Base-by-base conservation (phyloP, 176 grass and related monocot genomes). In the Aegilops tauschii region DNA sequence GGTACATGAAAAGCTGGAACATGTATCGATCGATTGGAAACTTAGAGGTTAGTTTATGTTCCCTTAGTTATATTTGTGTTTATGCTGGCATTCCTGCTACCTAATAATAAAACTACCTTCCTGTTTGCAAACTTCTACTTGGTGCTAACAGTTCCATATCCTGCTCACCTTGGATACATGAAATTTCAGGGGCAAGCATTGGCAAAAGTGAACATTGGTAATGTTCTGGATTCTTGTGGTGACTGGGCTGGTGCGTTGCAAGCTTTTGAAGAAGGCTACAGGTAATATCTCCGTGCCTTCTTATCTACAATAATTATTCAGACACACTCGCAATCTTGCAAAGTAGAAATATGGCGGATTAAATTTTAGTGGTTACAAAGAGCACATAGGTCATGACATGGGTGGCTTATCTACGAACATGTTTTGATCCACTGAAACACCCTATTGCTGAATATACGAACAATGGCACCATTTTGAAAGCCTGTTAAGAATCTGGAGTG, bases 221-320 rank as follows among this genome's bases (percentile, higher is more conserved):
- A 88, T 88, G 86, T 92, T 84, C 80, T 96, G 73, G 96, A 98
- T 87, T 91, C 90, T 88, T 90, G 52, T 91, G 90, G 88, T 85
- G 87, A 98, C 34, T 94, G 88, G 92, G 79, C 79, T 85, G 77
- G 80, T 83, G 93, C 96, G 52, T 85, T 98, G 88, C 63, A 98
- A 85, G 90, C 93, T 87, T 98, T 85, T n/a, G 87, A 98, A 80
- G 93, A 98, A 88, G 96, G 90, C 62, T 98, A 98, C 90, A 94
- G 90, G 96, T 69, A 95, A 92, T 91, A 40, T 80, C 37, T 84
- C 20, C 49, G 62, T 50, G 27, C 39, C 75, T 78, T 75, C 25
- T 4, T 82, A 20, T 90, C 61, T 58, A 62, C 39, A 47, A 88
- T 29, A 80, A 31, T 21, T 79, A 63, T 21, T 27, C 5, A 81